Evolutionary conservation across 1,284 basidiomycete genomes (phyloP), one percentile per base, ranked within the genome.

Genomic region (Athelia psychrophila): DNA sequence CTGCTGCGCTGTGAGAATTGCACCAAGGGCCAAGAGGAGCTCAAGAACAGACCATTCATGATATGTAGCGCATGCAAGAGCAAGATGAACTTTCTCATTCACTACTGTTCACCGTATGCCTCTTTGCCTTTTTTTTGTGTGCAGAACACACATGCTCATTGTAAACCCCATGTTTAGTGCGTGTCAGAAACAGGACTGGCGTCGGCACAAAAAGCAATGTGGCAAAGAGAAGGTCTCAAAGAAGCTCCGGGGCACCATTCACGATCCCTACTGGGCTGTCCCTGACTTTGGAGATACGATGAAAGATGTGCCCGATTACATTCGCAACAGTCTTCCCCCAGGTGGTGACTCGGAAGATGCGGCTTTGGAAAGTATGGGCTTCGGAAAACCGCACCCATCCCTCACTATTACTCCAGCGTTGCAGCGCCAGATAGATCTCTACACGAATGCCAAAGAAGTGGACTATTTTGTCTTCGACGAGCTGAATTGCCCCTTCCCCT

Each of bases 391-490:
- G 5, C 32, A 50, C n/a, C 16, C n/a, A 6, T n/a, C 16, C 12
- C 44, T 32, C 25, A 25, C 24, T 15, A 48, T 44, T 18, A 35
- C 52, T 13, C 23, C 38, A 20, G 51, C 48, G 9, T 25, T 50
- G 9, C 30, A 50, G 30, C 44, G 8, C 20, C 54, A 55, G 24
- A 52, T 50, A 12, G 9, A 5, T 24, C 50, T 54, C 53, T 44
- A 47, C 12, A 48, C 54, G 40, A 45, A 19, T 8, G 40, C 54
- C 36, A 54, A 35, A 33, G 27, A 48, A n/a, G 52, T 24, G 15
- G 48, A 54, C 24, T 55, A 50, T n/a, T 55, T 47, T 44, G 47
- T 55, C 30, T 54, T 54, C 54, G 49, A 44, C 23, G 25, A 38
- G 6, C 35, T 19, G 1, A 44, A 44, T n/a, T 20, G 47, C 12